Evolutionary conservation across 2,329 filamentous ascomycete species (phyloP).

Genomic region (Zasmidium cellare): DNA sequence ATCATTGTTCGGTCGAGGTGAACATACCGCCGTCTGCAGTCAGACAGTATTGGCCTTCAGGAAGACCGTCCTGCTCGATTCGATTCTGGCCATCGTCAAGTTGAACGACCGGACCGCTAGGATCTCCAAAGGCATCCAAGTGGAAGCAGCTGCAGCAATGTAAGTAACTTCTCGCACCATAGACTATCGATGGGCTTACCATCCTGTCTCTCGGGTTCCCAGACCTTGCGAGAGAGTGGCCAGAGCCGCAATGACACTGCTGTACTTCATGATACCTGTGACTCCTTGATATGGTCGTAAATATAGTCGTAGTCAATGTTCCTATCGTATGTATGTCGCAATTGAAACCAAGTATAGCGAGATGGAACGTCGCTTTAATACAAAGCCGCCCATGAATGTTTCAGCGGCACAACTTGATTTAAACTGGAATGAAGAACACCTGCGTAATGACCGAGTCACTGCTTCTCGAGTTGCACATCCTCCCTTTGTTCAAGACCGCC

Average conservation of each 20-base stretch:
- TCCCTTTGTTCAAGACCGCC: background rate
- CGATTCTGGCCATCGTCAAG: conserved; percentile 63
- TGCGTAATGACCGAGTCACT: background rate
- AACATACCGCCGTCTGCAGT: conserved; percentile 53
- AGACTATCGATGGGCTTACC: background rate
- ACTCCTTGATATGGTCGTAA: background rate
- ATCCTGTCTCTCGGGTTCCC: background rate
- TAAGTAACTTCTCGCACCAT: background rate
- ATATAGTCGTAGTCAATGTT: too few species aligned
- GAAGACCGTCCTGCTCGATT: conserved; percentile 47
- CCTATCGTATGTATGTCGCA: background rate
- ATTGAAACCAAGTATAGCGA: too few species aligned
- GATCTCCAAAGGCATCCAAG: conserved; percentile 43
- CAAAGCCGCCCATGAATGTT: background rate
- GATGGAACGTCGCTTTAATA: too few species aligned
- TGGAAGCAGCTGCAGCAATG: conserved; percentile 49
- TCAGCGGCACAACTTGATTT: background rate
- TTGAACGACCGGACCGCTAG: conserved; percentile 58
- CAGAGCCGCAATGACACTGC: background rate
- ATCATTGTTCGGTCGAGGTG: conserved; percentile 59
- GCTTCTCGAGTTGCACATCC: background rate
- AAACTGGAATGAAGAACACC: background rate
- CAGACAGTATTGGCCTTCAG: conserved; percentile 55
- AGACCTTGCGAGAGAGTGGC: background rate
- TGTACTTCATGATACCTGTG: background rate